A percentile compares a stretch with the other conserved stretches of the same genome.
These are phyloP conservation scores for Mycosphaerella sp. DNA, from an alignment of 2,329 filamentous ascomycete species.

Conservation along the genomic window DNA sequence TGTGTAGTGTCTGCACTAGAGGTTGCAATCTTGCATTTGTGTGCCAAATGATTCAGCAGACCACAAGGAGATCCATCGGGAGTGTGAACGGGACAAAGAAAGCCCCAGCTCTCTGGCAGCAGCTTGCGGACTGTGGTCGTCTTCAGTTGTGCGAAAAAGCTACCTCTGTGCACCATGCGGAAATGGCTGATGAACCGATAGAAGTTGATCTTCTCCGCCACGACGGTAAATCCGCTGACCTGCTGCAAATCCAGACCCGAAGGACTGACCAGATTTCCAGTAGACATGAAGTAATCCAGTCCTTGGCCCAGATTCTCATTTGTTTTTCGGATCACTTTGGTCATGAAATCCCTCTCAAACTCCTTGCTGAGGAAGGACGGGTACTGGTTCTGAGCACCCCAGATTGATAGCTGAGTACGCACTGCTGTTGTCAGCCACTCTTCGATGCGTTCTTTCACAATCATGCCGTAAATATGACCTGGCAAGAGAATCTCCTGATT, in stretches of 20 bases:
- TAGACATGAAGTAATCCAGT: slow-evolving; percentile 93
- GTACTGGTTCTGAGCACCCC: slow-evolving; percentile 46
- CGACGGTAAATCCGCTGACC: slow-evolving; percentile 88
- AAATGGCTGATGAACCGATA: slow-evolving; percentile 98
- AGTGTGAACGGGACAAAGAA: slow-evolving; percentile 94
- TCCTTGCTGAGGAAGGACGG: slow-evolving; percentile 64
- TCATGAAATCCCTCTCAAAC: slow-evolving; percentile 73
- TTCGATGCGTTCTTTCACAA: slow-evolving; percentile 89
- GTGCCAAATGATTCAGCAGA: slow-evolving; percentile 86
- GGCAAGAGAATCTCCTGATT: slow-evolving; percentile 93
- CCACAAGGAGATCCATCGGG: slow-evolving; percentile 94
- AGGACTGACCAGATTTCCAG: slow-evolving; percentile 84
- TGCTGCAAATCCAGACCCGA: slow-evolving; percentile 93
- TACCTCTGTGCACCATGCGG: slow-evolving; percentile 97
- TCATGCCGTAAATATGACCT: slow-evolving; percentile 89
- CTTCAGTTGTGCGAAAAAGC: slow-evolving; percentile 96
- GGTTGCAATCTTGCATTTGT: slow-evolving; percentile 89
- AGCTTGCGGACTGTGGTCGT: slow-evolving; percentile 95
- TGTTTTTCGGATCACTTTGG: slow-evolving; percentile 68
- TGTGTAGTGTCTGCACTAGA: slow-evolving; percentile 64
- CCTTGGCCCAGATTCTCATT: slow-evolving; percentile 84
- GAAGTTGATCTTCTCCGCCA: slow-evolving; percentile 99
- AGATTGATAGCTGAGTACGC: slow-evolving; percentile 41
- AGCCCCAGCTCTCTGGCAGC: slow-evolving; percentile 95
- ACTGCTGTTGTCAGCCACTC: slow-evolving; percentile 70